A percentile compares a stretch with the other conserved stretches of the same genome.
phyloP scores from a whole-genome alignment of 2,329 filamentous ascomycete species.

The Fusarium mundagurra region DNA sequence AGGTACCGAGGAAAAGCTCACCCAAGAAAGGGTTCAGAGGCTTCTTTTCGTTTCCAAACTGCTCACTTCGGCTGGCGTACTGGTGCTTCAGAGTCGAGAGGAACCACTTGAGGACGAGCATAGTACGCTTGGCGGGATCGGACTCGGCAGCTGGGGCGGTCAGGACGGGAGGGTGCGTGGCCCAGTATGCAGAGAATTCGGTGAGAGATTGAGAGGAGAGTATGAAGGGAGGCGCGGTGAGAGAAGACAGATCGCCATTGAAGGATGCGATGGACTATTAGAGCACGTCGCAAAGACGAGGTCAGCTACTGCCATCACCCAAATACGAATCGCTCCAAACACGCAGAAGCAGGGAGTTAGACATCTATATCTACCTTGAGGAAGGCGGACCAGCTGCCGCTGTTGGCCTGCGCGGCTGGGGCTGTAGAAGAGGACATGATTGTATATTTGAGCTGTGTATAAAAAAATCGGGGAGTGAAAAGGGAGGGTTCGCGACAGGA shows the following conservation, averaged over 20 bases:
- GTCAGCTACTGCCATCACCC: constrained; percentile 20
- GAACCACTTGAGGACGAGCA: constrained; percentile 97
- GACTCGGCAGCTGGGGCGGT: constrained; percentile 82
- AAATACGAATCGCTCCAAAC: neutral
- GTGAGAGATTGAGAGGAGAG: constrained; percentile 80
- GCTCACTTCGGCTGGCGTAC: constrained; percentile 77
- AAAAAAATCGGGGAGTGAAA: constrained; percentile 1
- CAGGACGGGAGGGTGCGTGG: constrained; percentile 80
- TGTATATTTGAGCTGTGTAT: constrained; percentile 9
- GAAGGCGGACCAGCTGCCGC: constrained; percentile 62
- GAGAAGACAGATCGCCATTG: constrained; percentile 81
- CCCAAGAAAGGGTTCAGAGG: constrained; percentile 95
- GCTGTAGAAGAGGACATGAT: constrained; percentile 46
- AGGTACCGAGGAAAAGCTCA: constrained; percentile 91
- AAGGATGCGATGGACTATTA: constrained; percentile 79
- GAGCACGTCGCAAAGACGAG: constrained; percentile 16
- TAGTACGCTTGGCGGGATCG: constrained; percentile 82
- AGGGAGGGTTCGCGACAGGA: constrained; percentile 20
- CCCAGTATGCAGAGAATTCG: constrained; percentile 87
- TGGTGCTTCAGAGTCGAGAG: constrained; percentile 92
- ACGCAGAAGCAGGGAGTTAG: neutral
- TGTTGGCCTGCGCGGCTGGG: constrained; percentile 50
- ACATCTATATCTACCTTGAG: constrained; percentile 57
- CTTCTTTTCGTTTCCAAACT: constrained; percentile 93
- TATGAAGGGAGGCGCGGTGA: constrained; percentile 86